Base-by-base conservation (phyloP, 1,284 basidiomycete species). In the Cutaneotrichosporon arboriforme region DNA sequence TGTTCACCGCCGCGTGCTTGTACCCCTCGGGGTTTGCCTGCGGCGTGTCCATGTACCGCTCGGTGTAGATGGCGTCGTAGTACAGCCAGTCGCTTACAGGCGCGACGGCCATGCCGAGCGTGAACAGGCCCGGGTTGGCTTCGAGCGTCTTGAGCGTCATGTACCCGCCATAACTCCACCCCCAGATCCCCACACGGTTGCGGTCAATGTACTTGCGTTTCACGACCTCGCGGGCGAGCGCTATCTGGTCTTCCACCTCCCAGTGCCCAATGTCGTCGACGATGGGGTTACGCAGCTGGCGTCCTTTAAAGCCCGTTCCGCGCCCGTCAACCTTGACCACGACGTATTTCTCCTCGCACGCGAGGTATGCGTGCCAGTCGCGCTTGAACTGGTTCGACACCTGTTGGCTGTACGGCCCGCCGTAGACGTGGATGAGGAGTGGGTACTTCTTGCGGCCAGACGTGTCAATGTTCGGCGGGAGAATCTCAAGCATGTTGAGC, bases 141-240 rank as follows among this genome's bases (percentile, higher is more conserved):
- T 97, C 92, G n/a, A 87, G 81, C 4, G 92, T 83, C 73, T 96
- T 96, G 54, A 85, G 83, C 47, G 86, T 86, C 85, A 94, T 88
- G 74, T 90, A 97, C 0, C 92, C 92, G 12, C 92, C 92, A 65
- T 92, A 94, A 13, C 87, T 90, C 90, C 91, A 96, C 43, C 91
- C 91, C 90, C 90, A 94, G 35, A 97, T 85, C 0, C 93, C 94
- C 40, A 97, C 88, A 41, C 90, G 79, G 65, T 81, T 83, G 38
- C 83, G 55, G 57, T 76, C 74, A n/a, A 79, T 68, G 57, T 77
- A 79, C n/a, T 56, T 55, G 54, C 67, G 62, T 60, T 72, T 70
- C 15, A 68, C 68, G 66, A 74, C 72, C 46, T 74, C 71, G 33
- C 68, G 59, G 0, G 91, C 92, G 22, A 86, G 88, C 51, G 84